A percentile compares a stretch with the other conserved stretches of the same genome.
Conservation (phyloP, 2,329 filamentous ascomycete species). For the Trichoderma cornu-damae region DNA sequence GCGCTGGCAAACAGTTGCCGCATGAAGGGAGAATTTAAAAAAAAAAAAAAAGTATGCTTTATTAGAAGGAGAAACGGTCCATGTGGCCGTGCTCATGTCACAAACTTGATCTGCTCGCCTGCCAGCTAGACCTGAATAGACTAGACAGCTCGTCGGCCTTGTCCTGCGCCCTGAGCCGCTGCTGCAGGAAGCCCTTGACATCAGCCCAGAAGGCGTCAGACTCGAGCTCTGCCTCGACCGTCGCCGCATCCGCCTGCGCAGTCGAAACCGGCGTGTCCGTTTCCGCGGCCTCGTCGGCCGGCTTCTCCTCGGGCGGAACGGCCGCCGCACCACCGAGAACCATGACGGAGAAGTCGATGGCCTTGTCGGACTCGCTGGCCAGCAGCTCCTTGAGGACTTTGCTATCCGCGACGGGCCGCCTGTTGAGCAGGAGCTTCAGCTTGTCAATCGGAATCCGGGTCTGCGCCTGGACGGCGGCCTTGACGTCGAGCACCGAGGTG, state of each 20-base stretch:
- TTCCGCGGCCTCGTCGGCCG: constrained; percentile 16
- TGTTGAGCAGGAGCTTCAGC: constrained; percentile 79
- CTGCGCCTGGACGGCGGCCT: constrained; percentile 60
- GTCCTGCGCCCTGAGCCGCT: constrained; percentile 68
- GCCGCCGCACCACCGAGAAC: constrained; percentile 65
- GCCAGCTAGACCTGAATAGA: constrained; percentile 69
- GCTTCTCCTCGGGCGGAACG: constrained; percentile 39
- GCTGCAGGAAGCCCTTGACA: constrained; percentile 71
- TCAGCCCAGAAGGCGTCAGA: constrained; percentile 82
- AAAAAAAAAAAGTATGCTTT: constrained; percentile 9
- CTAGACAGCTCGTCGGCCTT: constrained; percentile 58
- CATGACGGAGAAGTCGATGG: constrained; percentile 80
- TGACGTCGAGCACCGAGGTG: constrained; percentile 75
- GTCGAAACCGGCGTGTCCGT: neutral
- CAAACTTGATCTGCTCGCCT: constrained; percentile 38
- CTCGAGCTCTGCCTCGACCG: constrained; percentile 49
- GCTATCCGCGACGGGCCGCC: constrained; percentile 75
- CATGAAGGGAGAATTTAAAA: neutral
- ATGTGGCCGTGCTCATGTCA: constrained; percentile 15
- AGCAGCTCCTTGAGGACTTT: constrained; percentile 74
- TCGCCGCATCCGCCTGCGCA: constrained; percentile 29
- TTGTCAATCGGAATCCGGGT: constrained; percentile 65
- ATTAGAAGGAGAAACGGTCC: neutral
- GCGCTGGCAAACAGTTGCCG: constrained; percentile 1
- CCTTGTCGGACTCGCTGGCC: constrained; percentile 45